Base-by-base conservation (phyloP, 129 eudicot genomes). In the Kitagawia praeruptora region DNA sequence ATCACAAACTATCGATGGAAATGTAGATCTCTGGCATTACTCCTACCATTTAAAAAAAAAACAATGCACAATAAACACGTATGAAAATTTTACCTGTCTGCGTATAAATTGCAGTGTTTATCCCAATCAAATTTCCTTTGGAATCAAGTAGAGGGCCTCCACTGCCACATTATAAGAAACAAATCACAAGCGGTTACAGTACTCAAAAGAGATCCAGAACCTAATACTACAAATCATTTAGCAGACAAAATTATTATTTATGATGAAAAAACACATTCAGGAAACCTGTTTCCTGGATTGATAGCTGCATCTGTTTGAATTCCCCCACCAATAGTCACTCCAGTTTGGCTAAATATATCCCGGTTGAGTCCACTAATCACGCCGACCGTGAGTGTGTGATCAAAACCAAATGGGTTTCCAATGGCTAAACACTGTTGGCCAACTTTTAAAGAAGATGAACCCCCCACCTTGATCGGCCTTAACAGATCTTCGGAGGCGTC, bases 321-420 rank as follows among this genome's bases (percentile, higher is more conserved):
- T 56, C 99, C 99, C 8, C 97, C 99, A 79, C 98, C 97, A 79
- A 96, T 92, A 19, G 99, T 96, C 80, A 96, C 98, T 69, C 99
- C 99, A 19, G 99, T 85, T 89, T 92, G 97, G 85, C 99, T 96
- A 79, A 89, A 87, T 79, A 96, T 96, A 85, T 96, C 99, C 78
- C 99, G 90, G 66, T 96, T 90, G 42, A 96, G 86, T 31, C 99
- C 99, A 84, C 99, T 96, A 40, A 96, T 85, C 73, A 96, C 99
- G 67, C 99, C 99, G 38, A 88, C 97, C 0, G 99, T 96, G 75
- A 96, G 99, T 25, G 99, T 96, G 87, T 96, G 99, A 82, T 96
- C 99, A 84, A 96, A 96, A 38, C 99, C 99, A 86, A 96, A 96
- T 27, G 99, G 99, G 76, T 96, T 96, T 71, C 99, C 99, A n/a